A percentile compares a stretch with the other conserved stretches of the same genome.
These are phyloP conservation scores for Bryoerythrophyllum caledonicum DNA, from an alignment of 225 moss, liverwort and hornwort species.

Conservation along the genomic window DNA sequence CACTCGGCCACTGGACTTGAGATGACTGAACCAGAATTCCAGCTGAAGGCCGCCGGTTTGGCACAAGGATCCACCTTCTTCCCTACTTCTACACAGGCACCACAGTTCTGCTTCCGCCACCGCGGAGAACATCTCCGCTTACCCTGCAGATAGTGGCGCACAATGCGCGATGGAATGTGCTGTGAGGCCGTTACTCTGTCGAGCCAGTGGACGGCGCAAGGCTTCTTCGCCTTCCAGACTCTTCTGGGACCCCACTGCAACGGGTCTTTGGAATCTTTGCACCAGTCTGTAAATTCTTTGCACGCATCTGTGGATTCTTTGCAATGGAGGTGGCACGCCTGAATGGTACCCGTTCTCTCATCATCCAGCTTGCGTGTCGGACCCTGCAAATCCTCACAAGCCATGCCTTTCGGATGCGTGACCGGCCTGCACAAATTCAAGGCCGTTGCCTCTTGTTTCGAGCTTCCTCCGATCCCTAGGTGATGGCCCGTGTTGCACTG, in stretches of 20 bases:
- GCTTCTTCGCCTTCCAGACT: constrained; percentile 29
- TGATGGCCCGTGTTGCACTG: background rate
- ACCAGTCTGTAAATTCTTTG: no score
- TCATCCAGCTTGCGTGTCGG: constrained; percentile 6
- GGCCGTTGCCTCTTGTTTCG: constrained; percentile 12
- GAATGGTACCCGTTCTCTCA: background rate
- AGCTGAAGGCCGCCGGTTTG: background rate
- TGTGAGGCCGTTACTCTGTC: constrained; percentile 33
- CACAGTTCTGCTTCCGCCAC: constrained; percentile 35
- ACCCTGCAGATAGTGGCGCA: constrained; percentile 41
- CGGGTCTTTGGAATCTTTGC: constrained; percentile 31
- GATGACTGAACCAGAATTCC: constrained; percentile 23
- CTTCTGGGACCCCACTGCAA: constrained; percentile 21
- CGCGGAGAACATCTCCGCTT: constrained; percentile 40
- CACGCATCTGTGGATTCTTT: background rate
- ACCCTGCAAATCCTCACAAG: background rate
- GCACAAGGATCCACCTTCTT: background rate
- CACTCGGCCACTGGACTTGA: constrained; percentile 4
- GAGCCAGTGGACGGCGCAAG: constrained; percentile 32
- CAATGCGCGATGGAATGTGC: constrained; percentile 32
- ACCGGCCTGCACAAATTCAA: constrained; percentile 5
- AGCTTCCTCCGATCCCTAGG: background rate
- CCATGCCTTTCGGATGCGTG: constrained; percentile 16
- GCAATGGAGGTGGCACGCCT: constrained; percentile 29
- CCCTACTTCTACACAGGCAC: constrained; percentile 10